These are phyloP conservation scores for Plasmodium coatneyi DNA, from an alignment of 169 alveolate species.

Conservation along the genomic window DNA sequence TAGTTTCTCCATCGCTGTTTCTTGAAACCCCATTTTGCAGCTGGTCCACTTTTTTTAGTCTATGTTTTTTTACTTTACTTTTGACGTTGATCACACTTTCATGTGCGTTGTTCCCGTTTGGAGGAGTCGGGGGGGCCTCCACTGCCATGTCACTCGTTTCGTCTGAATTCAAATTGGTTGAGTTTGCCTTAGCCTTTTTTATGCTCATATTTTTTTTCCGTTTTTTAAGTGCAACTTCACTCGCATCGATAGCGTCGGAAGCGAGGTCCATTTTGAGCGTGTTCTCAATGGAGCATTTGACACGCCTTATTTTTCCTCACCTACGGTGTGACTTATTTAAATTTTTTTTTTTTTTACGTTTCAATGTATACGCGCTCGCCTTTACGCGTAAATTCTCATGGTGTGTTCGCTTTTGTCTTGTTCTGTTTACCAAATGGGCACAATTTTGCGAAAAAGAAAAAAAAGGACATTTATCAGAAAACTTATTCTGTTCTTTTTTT, in stretches of 20 bases:
- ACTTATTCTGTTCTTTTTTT: background rate
- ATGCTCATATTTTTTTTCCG: slow-evolving; percentile 4
- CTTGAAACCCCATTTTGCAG: background rate
- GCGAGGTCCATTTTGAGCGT: slow-evolving; percentile 9
- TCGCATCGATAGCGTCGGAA: background rate
- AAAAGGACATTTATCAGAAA: background rate
- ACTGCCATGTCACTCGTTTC: background rate
- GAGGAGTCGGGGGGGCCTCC: background rate
- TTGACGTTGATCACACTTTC: background rate
- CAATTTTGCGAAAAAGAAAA: background rate
- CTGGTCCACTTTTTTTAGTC: background rate
- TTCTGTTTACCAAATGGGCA: background rate
- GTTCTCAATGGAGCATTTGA: background rate
- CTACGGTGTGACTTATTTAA: background rate
- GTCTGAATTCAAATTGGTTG: background rate
- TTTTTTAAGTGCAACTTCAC: background rate
- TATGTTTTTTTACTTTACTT: background rate
- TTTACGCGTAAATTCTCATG: background rate
- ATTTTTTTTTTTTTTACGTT: slow-evolving; percentile 5
- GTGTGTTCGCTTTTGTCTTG: background rate
- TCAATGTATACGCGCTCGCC: background rate
- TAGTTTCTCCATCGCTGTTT: background rate
- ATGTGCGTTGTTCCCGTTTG: background rate
- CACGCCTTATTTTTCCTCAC: background rate
- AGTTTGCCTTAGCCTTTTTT: slow-evolving; percentile 8